Evolutionary conservation across 495 filamentous ascomycete genomes (phyloP), one percentile per base, ranked within the genome.

Genomic region (Neurospora sp.): DNA sequence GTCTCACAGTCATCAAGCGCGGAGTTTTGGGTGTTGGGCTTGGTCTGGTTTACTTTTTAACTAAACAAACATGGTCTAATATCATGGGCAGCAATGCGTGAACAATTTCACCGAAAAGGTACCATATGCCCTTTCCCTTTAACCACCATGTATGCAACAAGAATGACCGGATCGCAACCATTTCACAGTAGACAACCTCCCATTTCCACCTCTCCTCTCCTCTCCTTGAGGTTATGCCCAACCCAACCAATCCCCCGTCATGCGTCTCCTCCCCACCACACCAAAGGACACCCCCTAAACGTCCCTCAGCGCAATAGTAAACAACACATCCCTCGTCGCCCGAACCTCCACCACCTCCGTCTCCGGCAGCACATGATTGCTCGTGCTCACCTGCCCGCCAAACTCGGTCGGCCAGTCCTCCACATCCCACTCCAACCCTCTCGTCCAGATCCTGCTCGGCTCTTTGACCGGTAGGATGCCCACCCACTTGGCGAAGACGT

Each of bases 361-460:
- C 73, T 81, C 81, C 0, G 83, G 84, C 72, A 85, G 78, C 38
- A 97, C 87, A 77, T 94, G 92, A 82, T 99, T 99, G 81, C 96
- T 99, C 65, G 96, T 98, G 77, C 94, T 97, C 74, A 99, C 82
- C 76, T 91, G 88, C 0, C 89, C 89, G 0, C 95, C 96, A 80
- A 98, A 94, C 76, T 88, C 85, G 0, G 94, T 97, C 73, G 85
- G 81, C 92, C 93, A 95, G 71, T 91, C 83, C 72, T 85, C 74
- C 1, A 99, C 91, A 81, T 99, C 93, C 95, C 96, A 99, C 77
- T 95, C 89, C 61, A 99, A 83, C 0, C 96, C 96, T 0, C 82
- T 79, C 0, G 93, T 96, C 3, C 88, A 91, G 74, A 99, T 92
- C 3, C 85, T 73, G 44, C 92, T 89, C 5, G 90, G 89, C 31